Percentiles rank a stretch among this genome's conserved stretches.
These are phyloP conservation scores for Pseudogymnoascus sp. DNA, from an alignment of 2,329 filamentous ascomycete species.

Conservation along the genomic window DNA sequence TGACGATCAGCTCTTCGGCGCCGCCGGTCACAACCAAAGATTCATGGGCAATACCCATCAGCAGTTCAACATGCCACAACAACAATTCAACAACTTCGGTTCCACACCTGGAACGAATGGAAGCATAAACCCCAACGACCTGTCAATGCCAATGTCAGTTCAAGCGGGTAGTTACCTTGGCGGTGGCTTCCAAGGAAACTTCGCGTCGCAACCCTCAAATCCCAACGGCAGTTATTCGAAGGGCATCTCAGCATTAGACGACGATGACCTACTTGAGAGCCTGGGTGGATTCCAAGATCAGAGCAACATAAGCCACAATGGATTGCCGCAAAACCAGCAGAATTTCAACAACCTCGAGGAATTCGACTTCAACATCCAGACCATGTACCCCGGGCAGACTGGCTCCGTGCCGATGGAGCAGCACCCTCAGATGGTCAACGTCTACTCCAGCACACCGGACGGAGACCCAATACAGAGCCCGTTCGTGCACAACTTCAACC, in stretches of 20 bases:
- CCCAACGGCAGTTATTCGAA: constrained; percentile 65
- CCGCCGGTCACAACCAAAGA: constrained; percentile 21
- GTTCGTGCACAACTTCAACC: constrained; percentile 70
- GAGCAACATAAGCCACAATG: constrained; percentile 30
- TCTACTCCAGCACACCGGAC: constrained; percentile 86
- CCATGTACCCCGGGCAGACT: constrained; percentile 46
- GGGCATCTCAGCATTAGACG: constrained; percentile 69
- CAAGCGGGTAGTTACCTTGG: constrained; percentile 36
- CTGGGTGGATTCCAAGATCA: constrained; percentile 40
- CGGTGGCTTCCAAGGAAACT: constrained; percentile 54
- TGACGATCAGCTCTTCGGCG: constrained; percentile 50
- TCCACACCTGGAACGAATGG: constrained; percentile 31
- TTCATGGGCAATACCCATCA: constrained; percentile 25
- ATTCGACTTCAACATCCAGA: constrained; percentile 49
- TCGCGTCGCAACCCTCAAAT: constrained; percentile 41
- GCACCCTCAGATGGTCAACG: constrained; percentile 54
- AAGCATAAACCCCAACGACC: constrained; percentile 75
- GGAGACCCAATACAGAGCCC: constrained; percentile 88
- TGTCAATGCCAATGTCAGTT: constrained; percentile 55
- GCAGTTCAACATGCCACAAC: constrained; percentile 36
- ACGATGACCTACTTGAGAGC: constrained; percentile 79
- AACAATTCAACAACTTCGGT: constrained; percentile 31
- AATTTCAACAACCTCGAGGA: constrained; percentile 48
- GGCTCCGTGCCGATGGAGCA: constrained; percentile 54
- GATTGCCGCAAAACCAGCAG: constrained; percentile 45